phyloP scores from a whole-genome alignment of 768 basidiomycete genomes.

The Podaxis sp. region DNA sequence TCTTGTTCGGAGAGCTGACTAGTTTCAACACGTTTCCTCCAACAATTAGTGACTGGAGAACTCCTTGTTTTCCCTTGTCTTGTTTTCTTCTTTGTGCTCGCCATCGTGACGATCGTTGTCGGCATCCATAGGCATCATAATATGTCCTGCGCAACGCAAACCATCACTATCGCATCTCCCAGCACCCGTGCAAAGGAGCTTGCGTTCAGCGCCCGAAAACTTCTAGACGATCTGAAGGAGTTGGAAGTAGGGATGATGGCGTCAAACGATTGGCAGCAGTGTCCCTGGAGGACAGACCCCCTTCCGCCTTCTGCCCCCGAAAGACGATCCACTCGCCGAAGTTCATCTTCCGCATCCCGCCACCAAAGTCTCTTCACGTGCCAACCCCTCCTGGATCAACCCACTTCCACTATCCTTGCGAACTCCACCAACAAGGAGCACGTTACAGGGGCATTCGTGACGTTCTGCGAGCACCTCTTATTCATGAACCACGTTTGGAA shows the following conservation, averaged over 20 bases:
- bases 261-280: constrained; percentile 3
- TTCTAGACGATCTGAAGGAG: constrained; percentile 17
- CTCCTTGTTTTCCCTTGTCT: constrained; percentile 22
- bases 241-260: constrained; percentile 13
- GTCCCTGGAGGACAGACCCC: constrained; percentile 6
- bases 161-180: constrained; percentile 12
- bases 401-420: neutral
- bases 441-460: constrained; percentile 29
- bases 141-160: constrained; percentile 4
- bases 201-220: constrained; percentile 14
- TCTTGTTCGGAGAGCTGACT: neutral
- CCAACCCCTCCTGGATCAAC: constrained; percentile 1
- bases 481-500: constrained; percentile 39
- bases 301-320: neutral
- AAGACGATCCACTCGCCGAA: constrained; percentile 12
- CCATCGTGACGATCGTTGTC: constrained; percentile 21
- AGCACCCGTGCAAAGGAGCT: constrained; percentile 14
- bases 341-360: constrained; percentile 10
- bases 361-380: constrained; percentile 6
- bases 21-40: neutral
- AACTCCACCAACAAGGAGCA: constrained; percentile 12
- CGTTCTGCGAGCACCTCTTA: constrained; percentile 41
- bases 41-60: constrained; percentile 2
- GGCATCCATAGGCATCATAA: neutral
- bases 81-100: constrained; percentile 10